Conservation (phyloP, 768 basidiomycete genomes). For the Hygrophorus russula region DNA sequence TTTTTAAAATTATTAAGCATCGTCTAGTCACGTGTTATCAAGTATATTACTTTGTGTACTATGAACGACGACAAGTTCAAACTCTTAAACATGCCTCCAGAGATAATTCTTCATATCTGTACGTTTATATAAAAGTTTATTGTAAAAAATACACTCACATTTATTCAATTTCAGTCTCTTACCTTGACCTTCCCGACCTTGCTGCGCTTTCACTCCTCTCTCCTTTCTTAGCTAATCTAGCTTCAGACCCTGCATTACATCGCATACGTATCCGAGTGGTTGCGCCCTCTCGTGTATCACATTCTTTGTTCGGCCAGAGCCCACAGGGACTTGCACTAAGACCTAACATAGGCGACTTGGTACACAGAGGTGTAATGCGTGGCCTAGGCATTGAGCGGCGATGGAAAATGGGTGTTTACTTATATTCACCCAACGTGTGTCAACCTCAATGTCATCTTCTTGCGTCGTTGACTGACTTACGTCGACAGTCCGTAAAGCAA, state of each 20-base stretch:
- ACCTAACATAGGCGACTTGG: slow-evolving; percentile 55
- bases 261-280: slow-evolving; percentile 47
- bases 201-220: slow-evolving; percentile 37
- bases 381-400: slow-evolving; percentile 55
- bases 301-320: slow-evolving; percentile 51
- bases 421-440: slow-evolving; percentile 50
- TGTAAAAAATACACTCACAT: background rate
- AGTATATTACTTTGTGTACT: no score
- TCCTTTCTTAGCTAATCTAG: slow-evolving; percentile 35
- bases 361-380: slow-evolving; percentile 59
- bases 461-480: slow-evolving; percentile 7
- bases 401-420: slow-evolving; percentile 56
- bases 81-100: slow-evolving; percentile 36
- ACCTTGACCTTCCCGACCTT: slow-evolving; percentile 65
- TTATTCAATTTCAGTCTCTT: slow-evolving; percentile 38
- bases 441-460: background rate
- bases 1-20: no score
- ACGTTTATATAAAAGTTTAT: slow-evolving; percentile 10
- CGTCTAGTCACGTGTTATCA: no score
- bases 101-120: slow-evolving; percentile 52
- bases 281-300: slow-evolving; percentile 55
- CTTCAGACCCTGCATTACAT: slow-evolving; percentile 55
- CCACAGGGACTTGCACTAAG: slow-evolving; percentile 45
- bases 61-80: slow-evolving; percentile 4
- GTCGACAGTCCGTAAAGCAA: slow-evolving; percentile 47